Evolutionary conservation across 2,329 filamentous ascomycete species (phyloP), one percentile per base, ranked within the genome.

Genomic region (Aspergillus uvarum): DNA sequence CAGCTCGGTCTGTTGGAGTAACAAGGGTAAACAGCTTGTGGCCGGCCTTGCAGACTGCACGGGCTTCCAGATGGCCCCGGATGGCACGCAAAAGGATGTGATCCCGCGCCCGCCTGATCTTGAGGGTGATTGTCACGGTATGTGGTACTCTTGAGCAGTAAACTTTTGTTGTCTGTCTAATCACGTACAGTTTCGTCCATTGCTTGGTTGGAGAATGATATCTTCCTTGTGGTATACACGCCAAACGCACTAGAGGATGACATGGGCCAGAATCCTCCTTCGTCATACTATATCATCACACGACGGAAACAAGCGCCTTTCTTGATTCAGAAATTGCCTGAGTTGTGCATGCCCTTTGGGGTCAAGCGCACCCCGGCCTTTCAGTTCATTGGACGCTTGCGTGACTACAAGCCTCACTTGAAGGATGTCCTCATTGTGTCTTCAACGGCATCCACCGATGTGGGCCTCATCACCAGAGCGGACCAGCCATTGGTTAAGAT

Each of bases 1-100:
- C 29, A 92, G 88, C 72, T 95, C 90, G 69, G 84, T 91, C 5
- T 89, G 90, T 58, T 99, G 96, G 95, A 99, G 95, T 74, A 89
- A 87, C 62, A 91, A 89, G 72, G 95, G 95, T 51, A 99, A 96
- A 74, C 94, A 98, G 73, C 81, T 99, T 48, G 88, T 96, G 49
- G 93, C 91, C 66, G 95, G 96, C 16, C 81, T 95, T 67, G 87
- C 83, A 6, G 87, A 97, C 76, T 95, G 95, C 59, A 88, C 87
- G 12, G 87, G 89, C 55, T 84, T 85, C 58, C 93, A 97, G 74
- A 89, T 98, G 85, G 92, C 90, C 7, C 91, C 90, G 0, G 86
- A 91, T 67, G 94, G 94, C 51, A 84, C 84, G 47, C 82, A 85
- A 29, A 95, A 94, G 77, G 92, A 84, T 38, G 83, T 88, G 55